phyloP scores from a whole-genome alignment of 2,329 filamentous ascomycete species.

The Calonectria montana region DNA sequence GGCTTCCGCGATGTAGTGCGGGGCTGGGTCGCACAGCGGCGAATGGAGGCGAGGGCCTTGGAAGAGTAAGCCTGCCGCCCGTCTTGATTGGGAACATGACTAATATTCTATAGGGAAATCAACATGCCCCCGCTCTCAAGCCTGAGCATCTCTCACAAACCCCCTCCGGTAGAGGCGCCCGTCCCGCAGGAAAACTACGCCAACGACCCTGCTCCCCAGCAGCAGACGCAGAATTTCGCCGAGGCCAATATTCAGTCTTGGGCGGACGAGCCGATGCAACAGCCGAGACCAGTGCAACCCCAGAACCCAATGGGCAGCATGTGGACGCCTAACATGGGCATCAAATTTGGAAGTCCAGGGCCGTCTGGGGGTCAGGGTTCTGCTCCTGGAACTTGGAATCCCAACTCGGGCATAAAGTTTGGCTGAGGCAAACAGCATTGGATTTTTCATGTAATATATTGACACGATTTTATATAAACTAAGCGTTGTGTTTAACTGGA shows the following conservation, averaged over 20 bases:
- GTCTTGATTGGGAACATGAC: slow-evolving; percentile 17
- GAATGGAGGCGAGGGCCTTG: slow-evolving; percentile 82
- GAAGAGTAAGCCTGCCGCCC: slow-evolving; percentile 70
- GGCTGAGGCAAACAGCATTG: slow-evolving; percentile 43
- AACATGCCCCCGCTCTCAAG: slow-evolving; percentile 63
- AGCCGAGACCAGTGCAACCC: slow-evolving; percentile 60
- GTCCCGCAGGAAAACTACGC: slow-evolving; percentile 36
- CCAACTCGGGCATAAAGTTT: slow-evolving; percentile 68
- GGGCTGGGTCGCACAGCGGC: slow-evolving; percentile 82
- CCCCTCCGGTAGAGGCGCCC: slow-evolving; percentile 36
- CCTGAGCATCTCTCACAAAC: slow-evolving; percentile 51
- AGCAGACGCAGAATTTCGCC: slow-evolving; percentile 40
- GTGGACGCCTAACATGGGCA: slow-evolving; percentile 86
- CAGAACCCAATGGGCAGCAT: slow-evolving; percentile 45
- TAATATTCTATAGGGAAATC: slow-evolving; percentile 55
- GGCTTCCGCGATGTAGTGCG: slow-evolving; percentile 83
- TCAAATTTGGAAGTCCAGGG: slow-evolving; percentile 73
- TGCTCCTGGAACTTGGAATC: slow-evolving; percentile 66
- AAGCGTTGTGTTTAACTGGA: neutral
- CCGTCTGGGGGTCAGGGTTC: slow-evolving; percentile 40
- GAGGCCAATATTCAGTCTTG: slow-evolving; percentile 71
- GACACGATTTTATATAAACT: neutral
- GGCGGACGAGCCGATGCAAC: slow-evolving; percentile 68
- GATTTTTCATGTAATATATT: neutral
- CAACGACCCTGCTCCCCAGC: slow-evolving; percentile 38